Percentiles rank a stretch among this genome's conserved stretches.
Conservation (phyloP, 2,329 filamentous ascomycete species). For the Apiospora saccharicola region DNA sequence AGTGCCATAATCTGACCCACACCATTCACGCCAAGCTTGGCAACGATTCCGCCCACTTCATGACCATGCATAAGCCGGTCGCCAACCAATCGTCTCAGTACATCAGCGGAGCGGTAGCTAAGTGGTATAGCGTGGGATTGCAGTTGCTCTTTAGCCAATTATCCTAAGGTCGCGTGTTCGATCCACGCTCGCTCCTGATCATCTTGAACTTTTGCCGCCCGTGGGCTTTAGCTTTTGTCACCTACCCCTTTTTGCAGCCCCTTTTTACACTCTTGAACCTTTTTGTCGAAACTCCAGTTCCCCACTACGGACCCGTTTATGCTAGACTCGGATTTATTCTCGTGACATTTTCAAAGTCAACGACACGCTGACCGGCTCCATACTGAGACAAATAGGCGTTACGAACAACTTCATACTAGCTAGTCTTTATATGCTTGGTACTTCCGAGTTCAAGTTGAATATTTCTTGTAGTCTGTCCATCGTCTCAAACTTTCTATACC, state of each 20-base stretch:
- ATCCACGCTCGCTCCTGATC: conserved; percentile 19
- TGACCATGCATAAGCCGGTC: not conserved
- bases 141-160: conserved; percentile 7
- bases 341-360: not conserved
- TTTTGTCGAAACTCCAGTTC: not conserved
- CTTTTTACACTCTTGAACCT: not conserved
- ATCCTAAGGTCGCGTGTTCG: conserved; percentile 24
- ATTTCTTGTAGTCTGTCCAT: no score
- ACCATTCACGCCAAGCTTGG: not conserved
- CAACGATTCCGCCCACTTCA: not conserved
- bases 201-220: not conserved
- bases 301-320: not conserved
- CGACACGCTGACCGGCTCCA: not conserved
- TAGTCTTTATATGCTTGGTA: no score
- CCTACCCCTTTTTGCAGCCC: not conserved
- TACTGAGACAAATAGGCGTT: not conserved
- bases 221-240: not conserved
- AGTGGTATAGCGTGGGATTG: conserved; percentile 25
- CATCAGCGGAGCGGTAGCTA: conserved; percentile 18
- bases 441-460: no score
- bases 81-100: not conserved
- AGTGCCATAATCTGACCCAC: not conserved
- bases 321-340: not conserved
- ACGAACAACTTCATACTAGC: no score
- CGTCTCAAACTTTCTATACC: no score